These are phyloP conservation scores for Neurospora sp. DNA, from an alignment of 495 filamentous ascomycete species.

Conservation along the genomic window DNA sequence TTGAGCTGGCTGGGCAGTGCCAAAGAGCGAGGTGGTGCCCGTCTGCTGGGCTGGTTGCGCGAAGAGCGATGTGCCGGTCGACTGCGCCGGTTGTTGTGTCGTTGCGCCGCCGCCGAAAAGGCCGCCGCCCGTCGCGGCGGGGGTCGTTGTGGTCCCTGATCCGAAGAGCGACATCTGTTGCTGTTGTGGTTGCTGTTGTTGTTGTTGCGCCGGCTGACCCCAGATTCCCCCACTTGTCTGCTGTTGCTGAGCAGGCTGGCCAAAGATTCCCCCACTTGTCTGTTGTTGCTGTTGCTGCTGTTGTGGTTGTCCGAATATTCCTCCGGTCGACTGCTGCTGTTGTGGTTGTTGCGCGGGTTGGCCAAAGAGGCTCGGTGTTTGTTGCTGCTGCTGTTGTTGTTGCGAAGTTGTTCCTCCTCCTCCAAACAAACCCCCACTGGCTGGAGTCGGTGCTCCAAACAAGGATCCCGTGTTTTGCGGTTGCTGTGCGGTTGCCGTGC, in stretches of 20 bases:
- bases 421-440: conserved; percentile 24
- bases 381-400: conserved; percentile 11
- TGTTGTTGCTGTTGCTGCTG: conserved; percentile 23
- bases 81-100: conserved; percentile 7
- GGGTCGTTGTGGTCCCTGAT: not conserved
- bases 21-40: conserved; percentile 11
- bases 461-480: conserved; percentile 9
- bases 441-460: conserved; percentile 16
- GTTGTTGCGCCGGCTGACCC: conserved; percentile 18
- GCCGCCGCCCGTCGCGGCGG: conserved; percentile 12
- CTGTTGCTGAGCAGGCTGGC: conserved; percentile 8
- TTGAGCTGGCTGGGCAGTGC: conserved; percentile 6
- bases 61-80: not conserved
- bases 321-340: conserved; percentile 9
- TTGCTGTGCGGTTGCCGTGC: conserved; percentile 25
- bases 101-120: conserved; percentile 16
- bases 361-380: conserved; percentile 13
- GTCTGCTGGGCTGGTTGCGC: conserved; percentile 12
- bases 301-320: conserved; percentile 9
- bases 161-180: not conserved
- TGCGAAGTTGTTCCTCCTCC: conserved; percentile 13
- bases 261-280: conserved; percentile 18
- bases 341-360: conserved; percentile 13
- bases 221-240: conserved; percentile 12
- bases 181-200: conserved; percentile 4